These are phyloP conservation scores for Sugiyamaella chiloensis DNA, from an alignment of 805 yeast species.

Conservation along the genomic window DNA sequence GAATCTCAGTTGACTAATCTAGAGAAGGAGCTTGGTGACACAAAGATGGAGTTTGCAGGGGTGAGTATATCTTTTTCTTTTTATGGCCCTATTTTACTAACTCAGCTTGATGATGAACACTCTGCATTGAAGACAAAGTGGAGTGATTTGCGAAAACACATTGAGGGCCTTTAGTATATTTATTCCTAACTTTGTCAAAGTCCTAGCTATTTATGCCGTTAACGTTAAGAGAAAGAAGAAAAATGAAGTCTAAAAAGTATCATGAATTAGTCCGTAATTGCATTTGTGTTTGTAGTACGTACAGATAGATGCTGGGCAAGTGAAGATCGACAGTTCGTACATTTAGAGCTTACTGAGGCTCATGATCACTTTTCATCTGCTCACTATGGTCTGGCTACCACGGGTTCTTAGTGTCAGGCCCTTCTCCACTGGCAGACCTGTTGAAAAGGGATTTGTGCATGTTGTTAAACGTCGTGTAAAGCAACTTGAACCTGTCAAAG, in stretches of 20 bases:
- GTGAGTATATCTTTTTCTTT: conserved; percentile 18
- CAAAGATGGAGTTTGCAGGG: conserved; percentile 28
- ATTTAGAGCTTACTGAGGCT: too few relatives aligned
- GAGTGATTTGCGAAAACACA: conserved; percentile 34
- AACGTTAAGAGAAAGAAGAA: too few relatives aligned
- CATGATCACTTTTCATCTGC: neutral
- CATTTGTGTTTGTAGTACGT: too few relatives aligned
- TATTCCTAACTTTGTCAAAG: too few relatives aligned
- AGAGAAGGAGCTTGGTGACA: conserved; percentile 40
- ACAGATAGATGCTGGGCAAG: too few relatives aligned
- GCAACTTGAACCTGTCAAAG: conserved; percentile 34
- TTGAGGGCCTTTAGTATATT: conserved; percentile 16
- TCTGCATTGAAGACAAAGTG: conserved; percentile 33
- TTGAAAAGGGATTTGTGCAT: conserved; percentile 26
- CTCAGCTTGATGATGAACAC: conserved; percentile 28
- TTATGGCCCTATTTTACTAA: conserved; percentile 15
- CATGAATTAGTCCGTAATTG: too few relatives aligned
- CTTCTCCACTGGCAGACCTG: conserved; percentile 12
- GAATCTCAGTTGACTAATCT: conserved; percentile 51
- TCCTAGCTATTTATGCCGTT: too few relatives aligned
- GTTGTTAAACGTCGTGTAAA: conserved; percentile 29
- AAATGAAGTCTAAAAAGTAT: too few relatives aligned
- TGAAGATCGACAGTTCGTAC: too few relatives aligned
- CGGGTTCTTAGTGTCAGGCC: too few relatives aligned
- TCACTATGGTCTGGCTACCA: neutral